Conservation (phyloP, 2,329 filamentous ascomycete genomes). For the Albifimbria verrucaria region DNA sequence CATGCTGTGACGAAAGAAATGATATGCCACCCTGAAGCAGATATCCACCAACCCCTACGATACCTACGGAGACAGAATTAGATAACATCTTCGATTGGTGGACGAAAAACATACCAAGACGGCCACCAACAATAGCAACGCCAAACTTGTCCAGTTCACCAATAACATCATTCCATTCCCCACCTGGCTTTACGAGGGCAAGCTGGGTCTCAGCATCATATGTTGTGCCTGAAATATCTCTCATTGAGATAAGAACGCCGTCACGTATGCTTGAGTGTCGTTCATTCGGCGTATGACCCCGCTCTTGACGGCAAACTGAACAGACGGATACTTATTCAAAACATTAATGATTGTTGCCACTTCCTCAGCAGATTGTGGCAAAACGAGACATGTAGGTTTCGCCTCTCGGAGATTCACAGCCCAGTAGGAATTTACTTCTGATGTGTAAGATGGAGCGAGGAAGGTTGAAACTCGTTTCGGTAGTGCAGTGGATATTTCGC, state of each 20-base stretch:
- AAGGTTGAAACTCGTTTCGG: slow-evolving; percentile 3
- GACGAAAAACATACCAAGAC: slow-evolving; percentile 14
- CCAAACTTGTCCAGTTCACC: slow-evolving; percentile 27
- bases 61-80: slow-evolving; percentile 9
- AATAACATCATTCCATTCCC: slow-evolving; percentile 36
- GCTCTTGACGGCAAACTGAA: slow-evolving; percentile 32
- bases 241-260: slow-evolving; percentile 33
- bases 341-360: slow-evolving; percentile 28
- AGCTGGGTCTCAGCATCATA: slow-evolving; percentile 28
- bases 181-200: slow-evolving; percentile 34
- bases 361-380: slow-evolving; percentile 27
- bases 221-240: slow-evolving; percentile 28
- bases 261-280: slow-evolving; percentile 29
- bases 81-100: neutral
- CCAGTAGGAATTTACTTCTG: slow-evolving; percentile 24
- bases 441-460: neutral
- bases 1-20: slow-evolving; percentile 23
- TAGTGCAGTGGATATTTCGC: slow-evolving; percentile 1
- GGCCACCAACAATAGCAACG: slow-evolving; percentile 29
- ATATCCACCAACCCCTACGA: slow-evolving; percentile 24
- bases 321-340: slow-evolving; percentile 25
- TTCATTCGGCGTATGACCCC: slow-evolving; percentile 36
- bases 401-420: slow-evolving; percentile 24
- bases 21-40: slow-evolving; percentile 25
- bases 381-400: slow-evolving; percentile 31